A percentile compares a stretch with the other conserved stretches of the same genome.
Conservation (phyloP, 2,329 filamentous ascomycete genomes). For the Exophiala phaeomuriformis region DNA sequence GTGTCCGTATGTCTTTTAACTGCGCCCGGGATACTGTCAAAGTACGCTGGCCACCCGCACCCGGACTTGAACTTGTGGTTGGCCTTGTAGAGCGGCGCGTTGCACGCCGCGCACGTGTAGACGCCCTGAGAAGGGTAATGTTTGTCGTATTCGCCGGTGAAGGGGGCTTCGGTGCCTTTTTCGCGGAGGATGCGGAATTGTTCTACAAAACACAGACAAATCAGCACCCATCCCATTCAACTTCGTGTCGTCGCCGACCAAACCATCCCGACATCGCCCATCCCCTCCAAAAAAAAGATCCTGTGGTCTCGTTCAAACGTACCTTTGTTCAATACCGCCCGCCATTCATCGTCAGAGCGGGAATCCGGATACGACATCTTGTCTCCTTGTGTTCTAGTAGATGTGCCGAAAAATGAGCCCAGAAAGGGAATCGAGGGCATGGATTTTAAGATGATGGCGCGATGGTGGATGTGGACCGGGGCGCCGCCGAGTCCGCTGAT, state of each 20-base stretch:
- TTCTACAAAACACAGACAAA: constrained; percentile 48
- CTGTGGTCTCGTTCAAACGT: too few species aligned
- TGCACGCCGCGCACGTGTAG: constrained; percentile 82
- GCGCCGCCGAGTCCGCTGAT: constrained; percentile 25
- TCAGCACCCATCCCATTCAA: background rate
- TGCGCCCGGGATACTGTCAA: constrained; percentile 85
- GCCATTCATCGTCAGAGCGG: constrained; percentile 79
- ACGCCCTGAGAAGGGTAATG: constrained; percentile 69
- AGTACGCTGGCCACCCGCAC: constrained; percentile 98
- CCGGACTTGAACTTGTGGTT: constrained; percentile 92
- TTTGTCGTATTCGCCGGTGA: constrained; percentile 77
- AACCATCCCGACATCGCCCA: too few species aligned
- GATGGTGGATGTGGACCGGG: constrained; percentile 1
- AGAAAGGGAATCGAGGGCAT: constrained; percentile 77
- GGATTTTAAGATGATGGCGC: constrained; percentile 45
- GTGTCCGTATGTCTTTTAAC: constrained; percentile 74
- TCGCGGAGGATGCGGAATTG: constrained; percentile 91
- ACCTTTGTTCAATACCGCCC: constrained; percentile 69
- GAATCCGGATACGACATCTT: constrained; percentile 64
- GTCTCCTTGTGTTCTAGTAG: constrained; percentile 28
- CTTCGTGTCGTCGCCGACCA: background rate
- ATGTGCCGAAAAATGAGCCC: constrained; percentile 64
- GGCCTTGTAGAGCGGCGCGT: constrained; percentile 83
- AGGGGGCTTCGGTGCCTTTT: constrained; percentile 81
- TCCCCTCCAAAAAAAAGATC: too few species aligned